These are phyloP conservation scores for Oryza meridionalis DNA, from an alignment of 176 grass and related monocot species.

Conservation along the genomic window DNA sequence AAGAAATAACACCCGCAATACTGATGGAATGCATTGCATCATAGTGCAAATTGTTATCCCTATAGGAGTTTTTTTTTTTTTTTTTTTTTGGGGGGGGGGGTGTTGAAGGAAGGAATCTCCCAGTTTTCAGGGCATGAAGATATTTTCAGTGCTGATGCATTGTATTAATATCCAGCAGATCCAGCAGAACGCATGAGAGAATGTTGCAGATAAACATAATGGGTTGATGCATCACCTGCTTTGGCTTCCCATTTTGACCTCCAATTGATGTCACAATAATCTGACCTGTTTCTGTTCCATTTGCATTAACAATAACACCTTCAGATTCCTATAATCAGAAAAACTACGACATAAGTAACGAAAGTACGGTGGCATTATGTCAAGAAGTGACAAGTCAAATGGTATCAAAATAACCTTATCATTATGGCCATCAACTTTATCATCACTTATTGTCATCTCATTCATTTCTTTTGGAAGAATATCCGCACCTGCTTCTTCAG, in stretches of 20 bases:
- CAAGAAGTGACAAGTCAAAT: neutral
- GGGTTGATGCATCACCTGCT: constrained; percentile 63
- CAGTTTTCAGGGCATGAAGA: neutral
- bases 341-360: constrained; percentile 16
- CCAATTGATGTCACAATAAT: constrained; percentile 91
- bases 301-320: constrained; percentile 61
- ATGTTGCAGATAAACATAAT: neutral
- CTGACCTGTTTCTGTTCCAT: constrained; percentile 83
- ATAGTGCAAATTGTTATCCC: neutral
- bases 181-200: neutral
- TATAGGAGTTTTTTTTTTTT: neutral
- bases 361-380: constrained; percentile 30
- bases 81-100: neutral
- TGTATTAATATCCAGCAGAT: neutral
- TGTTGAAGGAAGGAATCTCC: neutral
- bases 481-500: constrained; percentile 67
- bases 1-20: neutral
- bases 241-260: constrained; percentile 89
- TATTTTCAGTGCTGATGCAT: neutral
- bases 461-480: constrained; percentile 91
- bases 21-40: neutral
- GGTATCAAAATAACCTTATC: constrained; percentile 72
- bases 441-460: constrained; percentile 86
- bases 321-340: constrained; percentile 62
- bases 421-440: constrained; percentile 62